Conservation (phyloP, 2,329 filamentous ascomycete genomes). For the Fusarium siculi region DNA sequence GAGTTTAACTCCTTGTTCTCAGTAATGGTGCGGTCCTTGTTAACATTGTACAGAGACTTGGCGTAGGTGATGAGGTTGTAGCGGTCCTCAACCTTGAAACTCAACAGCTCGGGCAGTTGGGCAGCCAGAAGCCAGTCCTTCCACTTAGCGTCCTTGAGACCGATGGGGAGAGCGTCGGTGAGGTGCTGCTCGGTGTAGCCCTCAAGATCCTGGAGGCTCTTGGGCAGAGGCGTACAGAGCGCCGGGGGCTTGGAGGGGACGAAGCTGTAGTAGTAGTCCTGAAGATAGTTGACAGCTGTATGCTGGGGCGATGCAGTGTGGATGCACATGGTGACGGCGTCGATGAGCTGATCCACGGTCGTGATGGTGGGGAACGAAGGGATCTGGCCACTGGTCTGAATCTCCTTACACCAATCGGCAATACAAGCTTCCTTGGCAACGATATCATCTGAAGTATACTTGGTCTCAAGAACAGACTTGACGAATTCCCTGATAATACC, state of each 20-base stretch:
- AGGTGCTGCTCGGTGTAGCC: conserved; percentile 21
- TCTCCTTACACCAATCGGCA: conserved; percentile 18
- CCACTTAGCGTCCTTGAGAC: conserved; percentile 20
- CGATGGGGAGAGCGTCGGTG: conserved; percentile 27
- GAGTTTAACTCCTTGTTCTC: conserved; percentile 1
- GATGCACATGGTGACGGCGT: conserved; percentile 34
- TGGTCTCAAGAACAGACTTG: conserved; percentile 10
- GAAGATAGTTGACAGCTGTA: conserved; percentile 31
- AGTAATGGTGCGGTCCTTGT: not conserved
- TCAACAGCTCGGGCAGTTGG: conserved; percentile 16
- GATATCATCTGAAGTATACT: conserved; percentile 4
- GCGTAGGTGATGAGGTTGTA: conserved; percentile 31
- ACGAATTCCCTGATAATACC: conserved; percentile 20
- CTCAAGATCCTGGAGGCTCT: conserved; percentile 1
- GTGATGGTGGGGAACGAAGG: conserved; percentile 23
- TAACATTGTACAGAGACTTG: conserved; percentile 20
- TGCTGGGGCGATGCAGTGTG: conserved; percentile 30
- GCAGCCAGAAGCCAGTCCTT: conserved; percentile 32
- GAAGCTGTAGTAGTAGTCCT: conserved; percentile 35
- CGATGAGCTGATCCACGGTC: conserved; percentile 26
- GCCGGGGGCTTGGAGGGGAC: conserved; percentile 27
- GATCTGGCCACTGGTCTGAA: conserved; percentile 17
- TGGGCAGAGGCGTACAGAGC: conserved; percentile 15
- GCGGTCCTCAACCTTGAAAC: conserved; percentile 24
- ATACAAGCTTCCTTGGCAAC: conserved; percentile 1